Evolutionary conservation across 1,284 basidiomycete species (phyloP), one percentile per base, ranked within the genome.

Genomic region (Singerocomus rubriflavus): DNA sequence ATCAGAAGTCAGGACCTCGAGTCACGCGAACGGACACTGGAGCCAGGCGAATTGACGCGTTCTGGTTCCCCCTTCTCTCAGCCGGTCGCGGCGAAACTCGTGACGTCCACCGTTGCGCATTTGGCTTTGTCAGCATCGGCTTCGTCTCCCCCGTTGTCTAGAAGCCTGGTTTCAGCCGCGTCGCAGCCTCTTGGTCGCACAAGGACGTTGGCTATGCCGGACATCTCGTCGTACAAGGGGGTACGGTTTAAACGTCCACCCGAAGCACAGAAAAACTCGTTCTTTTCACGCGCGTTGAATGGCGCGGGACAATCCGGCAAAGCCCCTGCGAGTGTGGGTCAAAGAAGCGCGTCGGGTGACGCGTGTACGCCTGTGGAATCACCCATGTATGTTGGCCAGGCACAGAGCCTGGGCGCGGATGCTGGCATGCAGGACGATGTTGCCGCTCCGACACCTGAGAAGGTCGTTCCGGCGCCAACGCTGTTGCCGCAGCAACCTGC

Each of bases 211-310:
- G 38, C 42, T 2, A 60, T 67, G 37, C 62, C 64, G 8, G 58
- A 65, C 27, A 53, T 63, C n/a, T 64, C 63, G 7, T 54, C 16
- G 25, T 65, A 62, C 44, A 53, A 53, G 38, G 46, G 58, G 1
- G 33, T 64, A 2, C 54, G 59, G 36, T 63, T 62, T 34, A 67
- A 46, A 33, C 54, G 63, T 4, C 31, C 52, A 4, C 43, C 26
- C 0, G 52, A 50, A 13, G 33, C 31, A 26, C 27, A 54, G 14
- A 56, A 57, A 6, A 67, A 65, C 13, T 5, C 59, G 11, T 63
- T 63, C 52, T 63, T 65, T 35, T 63, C 64, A 17, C 53, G 65
- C 21, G 62, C 50, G 5, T 36, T 65, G 44, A 38, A 11, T 26
- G 31, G 55, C 11, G 10, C 14, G 6, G 5, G n/a, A 6, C 48